These are phyloP conservation scores for Xylariaceae sp. DNA, from an alignment of 2,329 filamentous ascomycete genomes.

Conservation along the genomic window DNA sequence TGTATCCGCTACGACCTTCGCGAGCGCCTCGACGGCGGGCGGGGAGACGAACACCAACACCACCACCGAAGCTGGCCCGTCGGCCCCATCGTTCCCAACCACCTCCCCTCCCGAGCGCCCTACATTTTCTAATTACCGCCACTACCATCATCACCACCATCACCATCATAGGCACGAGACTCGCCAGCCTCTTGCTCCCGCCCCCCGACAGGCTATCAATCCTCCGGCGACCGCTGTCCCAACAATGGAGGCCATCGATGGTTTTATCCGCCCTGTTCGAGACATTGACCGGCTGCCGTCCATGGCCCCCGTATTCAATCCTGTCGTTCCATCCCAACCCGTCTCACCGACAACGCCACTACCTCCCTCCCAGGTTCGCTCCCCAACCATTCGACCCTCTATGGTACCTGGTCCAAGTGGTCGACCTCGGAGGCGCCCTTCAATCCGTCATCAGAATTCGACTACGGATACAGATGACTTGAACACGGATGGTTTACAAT, in stretches of 20 bases:
- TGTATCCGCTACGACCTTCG: slow-evolving; percentile 55
- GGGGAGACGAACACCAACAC: slow-evolving; percentile 36
- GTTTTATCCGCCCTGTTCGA: slow-evolving; percentile 74
- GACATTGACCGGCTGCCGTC: slow-evolving; percentile 78
- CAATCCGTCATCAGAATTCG: slow-evolving; percentile 84
- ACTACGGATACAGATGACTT: slow-evolving; percentile 86
- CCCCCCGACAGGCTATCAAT: slow-evolving; percentile 53
- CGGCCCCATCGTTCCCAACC: slow-evolving; percentile 55
- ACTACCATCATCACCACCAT: slow-evolving; percentile 49
- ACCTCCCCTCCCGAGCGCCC: slow-evolving; percentile 67
- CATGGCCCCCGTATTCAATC: slow-evolving; percentile 66
- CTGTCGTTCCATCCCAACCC: slow-evolving; percentile 76
- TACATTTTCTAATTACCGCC: slow-evolving; percentile 49
- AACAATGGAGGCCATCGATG: slow-evolving; percentile 63
- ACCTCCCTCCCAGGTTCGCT: slow-evolving; percentile 58
- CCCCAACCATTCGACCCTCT: slow-evolving; percentile 50
- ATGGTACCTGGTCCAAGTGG: slow-evolving; percentile 48
- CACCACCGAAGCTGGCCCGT: slow-evolving; percentile 53
- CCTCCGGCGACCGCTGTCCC: slow-evolving; percentile 63
- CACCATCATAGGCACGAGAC: slow-evolving; percentile 43
- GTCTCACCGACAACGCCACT: slow-evolving; percentile 84
- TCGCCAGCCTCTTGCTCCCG: slow-evolving; percentile 44
- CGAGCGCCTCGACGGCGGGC: slow-evolving; percentile 40
- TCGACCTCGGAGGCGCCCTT: slow-evolving; percentile 65
- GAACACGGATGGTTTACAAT: slow-evolving; percentile 74